Conservation (phyloP, 768 basidiomycete genomes). For the Boletus patriciae region DNA sequence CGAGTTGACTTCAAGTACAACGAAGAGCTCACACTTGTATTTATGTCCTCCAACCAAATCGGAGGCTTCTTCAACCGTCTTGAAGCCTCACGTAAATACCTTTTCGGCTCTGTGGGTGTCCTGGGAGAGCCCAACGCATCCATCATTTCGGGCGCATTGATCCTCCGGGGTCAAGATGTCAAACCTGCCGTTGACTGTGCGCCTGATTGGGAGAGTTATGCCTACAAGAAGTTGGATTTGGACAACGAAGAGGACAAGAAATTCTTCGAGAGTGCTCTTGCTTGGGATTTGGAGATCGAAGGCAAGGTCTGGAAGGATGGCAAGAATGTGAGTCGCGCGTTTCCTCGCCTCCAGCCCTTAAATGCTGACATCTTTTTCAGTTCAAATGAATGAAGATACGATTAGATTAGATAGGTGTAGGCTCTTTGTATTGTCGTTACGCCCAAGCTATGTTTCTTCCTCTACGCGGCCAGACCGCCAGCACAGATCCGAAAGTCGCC, state of each 20-base stretch:
- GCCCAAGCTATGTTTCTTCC: conserved; percentile 3
- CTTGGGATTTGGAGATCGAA: conserved; percentile 89
- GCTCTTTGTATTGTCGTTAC: conserved; percentile 14
- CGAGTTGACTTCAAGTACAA: conserved; percentile 97
- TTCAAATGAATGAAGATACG: conserved; percentile 21
- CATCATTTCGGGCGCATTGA: conserved; percentile 76
- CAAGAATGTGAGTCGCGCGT: conserved; percentile 68
- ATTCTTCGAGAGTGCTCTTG: conserved; percentile 90
- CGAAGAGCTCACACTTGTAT: conserved; percentile 84
- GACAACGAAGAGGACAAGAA: conserved; percentile 72
- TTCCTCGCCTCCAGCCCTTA: neutral
- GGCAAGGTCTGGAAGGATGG: conserved; percentile 92
- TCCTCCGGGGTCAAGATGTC: conserved; percentile 78
- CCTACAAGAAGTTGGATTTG: conserved; percentile 75
- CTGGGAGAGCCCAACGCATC: conserved; percentile 79
- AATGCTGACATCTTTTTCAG: conserved; percentile 8
- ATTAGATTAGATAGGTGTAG: conserved; percentile 27
- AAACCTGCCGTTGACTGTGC: conserved; percentile 73
- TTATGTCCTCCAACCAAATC: conserved; percentile 95
- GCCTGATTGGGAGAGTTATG: conserved; percentile 91
- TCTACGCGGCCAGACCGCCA: neutral
- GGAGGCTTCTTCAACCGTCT: conserved; percentile 97
- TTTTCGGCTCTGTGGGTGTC: conserved; percentile 92
- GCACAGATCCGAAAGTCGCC: too few relatives aligned
- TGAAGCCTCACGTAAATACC: conserved; percentile 95